These are phyloP conservation scores for Bryoerythrophyllum caledonicum DNA, from an alignment of 225 moss, liverwort and hornwort genomes.

Conservation along the genomic window DNA sequence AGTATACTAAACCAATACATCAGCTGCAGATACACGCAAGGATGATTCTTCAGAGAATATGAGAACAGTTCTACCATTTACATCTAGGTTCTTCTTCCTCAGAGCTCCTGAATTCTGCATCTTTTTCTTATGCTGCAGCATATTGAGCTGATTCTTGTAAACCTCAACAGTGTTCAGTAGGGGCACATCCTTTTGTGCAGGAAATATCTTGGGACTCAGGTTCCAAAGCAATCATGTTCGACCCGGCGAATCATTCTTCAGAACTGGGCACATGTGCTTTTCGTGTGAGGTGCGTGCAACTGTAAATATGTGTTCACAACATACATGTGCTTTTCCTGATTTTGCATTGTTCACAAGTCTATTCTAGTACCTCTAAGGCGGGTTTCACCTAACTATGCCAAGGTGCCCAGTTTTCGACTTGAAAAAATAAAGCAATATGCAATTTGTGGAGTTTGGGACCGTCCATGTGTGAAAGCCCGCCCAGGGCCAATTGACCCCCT, in stretches of 20 bases:
- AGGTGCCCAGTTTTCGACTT: too few species aligned
- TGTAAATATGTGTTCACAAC: too few species aligned
- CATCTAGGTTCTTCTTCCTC: background rate
- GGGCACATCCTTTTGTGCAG: background rate
- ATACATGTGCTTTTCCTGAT: too few species aligned
- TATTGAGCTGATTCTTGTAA: background rate
- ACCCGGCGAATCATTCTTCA: background rate
- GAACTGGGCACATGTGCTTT: background rate
- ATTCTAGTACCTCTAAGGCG: too few species aligned
- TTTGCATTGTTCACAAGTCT: too few species aligned
- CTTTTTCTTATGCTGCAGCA: slow-evolving; percentile 12
- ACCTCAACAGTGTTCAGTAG: background rate
- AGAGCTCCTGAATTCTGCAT: background rate
- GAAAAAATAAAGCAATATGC: too few species aligned
- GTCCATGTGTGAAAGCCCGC: too few species aligned
- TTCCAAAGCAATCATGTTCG: background rate
- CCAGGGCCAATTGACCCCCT: too few species aligned
- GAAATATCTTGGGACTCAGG: background rate
- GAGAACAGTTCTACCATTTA: background rate
- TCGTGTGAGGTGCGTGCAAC: background rate
- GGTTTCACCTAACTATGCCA: too few species aligned
- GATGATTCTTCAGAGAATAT: background rate
- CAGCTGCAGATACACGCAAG: background rate
- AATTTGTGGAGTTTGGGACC: too few species aligned
- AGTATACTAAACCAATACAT: background rate